Evolutionary conservation across 305 asterid genomes (phyloP), one percentile per base, ranked within the genome.

Genomic region (Vinca major): DNA sequence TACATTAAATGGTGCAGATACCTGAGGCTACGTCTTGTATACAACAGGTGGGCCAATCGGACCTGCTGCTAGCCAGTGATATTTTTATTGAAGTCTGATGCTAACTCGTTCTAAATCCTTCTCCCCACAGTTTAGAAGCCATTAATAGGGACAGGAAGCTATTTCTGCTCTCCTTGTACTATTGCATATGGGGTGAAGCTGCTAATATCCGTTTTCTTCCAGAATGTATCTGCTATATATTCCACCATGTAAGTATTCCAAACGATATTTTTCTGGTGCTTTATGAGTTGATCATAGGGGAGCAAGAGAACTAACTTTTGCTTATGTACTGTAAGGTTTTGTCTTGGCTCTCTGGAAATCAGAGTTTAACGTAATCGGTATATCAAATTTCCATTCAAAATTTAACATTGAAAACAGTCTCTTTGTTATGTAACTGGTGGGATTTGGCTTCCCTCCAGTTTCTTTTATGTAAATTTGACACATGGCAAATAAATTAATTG

Each of bases 171-270:
- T 84, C 99, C 56, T 81, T 93, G 39, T 93, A 93, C 83, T 79
- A 83, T 62, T 91, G 97, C 84, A 86, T 93, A 78, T 93, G 99
- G 99, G 99, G 99, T 77, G 99, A 93, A 89, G 99, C 99, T 66
- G 97, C 97, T 40, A 93, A 93, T 75, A 79, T 88, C 77, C 97
- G 99, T 58, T 93, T 93, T 82, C 89, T 93, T 78, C 99, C 99
- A 33, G 99, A 93, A 76, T 93, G 99, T 81, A 83, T 93, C 80
- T 90, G 99, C 87, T 93, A 93, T 71, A 84, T 93, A 74, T 93
- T 93, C 83, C 99, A 93, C 76, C 89, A 76, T 72, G 98, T 93
- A 93, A 75, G 97, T 80, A 52, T 53, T 67, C 77, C 70, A 37
- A 63, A 66, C 26, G 33, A 26, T 26, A 26, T 26, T 26, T 26